Conservation (phyloP, 257 asterid species). For the Lycium ferocissimum region DNA sequence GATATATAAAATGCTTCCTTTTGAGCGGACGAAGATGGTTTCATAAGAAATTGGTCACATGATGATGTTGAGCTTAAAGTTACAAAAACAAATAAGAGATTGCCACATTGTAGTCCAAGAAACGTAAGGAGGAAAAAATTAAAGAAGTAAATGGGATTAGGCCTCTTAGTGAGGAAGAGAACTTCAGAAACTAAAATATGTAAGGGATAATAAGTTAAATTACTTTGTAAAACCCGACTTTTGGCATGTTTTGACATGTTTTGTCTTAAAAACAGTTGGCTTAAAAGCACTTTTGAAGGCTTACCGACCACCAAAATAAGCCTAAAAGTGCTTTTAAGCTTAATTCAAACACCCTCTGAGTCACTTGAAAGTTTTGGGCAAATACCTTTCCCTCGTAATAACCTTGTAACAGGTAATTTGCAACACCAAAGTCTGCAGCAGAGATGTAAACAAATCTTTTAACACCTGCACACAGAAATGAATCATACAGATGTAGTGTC, state of each 20-base stretch:
- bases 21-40: not conserved
- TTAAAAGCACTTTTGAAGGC: not conserved
- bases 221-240: no score
- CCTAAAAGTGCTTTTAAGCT: constrained; percentile 11
- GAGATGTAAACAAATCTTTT: constrained; percentile 34
- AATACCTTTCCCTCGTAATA: constrained; percentile 36
- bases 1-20: not conserved
- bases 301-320: constrained; percentile 56
- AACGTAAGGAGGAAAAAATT: not conserved
- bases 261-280: not conserved
- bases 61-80: not conserved
- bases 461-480: constrained; percentile 29
- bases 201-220: no score
- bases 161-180: no score
- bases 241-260: no score
- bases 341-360: not conserved
- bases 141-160: not conserved
- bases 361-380: not conserved
- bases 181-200: no score
- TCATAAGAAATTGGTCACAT: not conserved
- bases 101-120: not conserved
- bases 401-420: constrained; percentile 33
- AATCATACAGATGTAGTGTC: not conserved
- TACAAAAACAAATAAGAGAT: not conserved
- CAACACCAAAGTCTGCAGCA: constrained; percentile 37